A percentile compares a stretch with the other conserved stretches of the same genome.
Evolutionary conservation across 768 basidiomycete genomes (phyloP).

Genomic region (Neoboletus brunneissimus): DNA sequence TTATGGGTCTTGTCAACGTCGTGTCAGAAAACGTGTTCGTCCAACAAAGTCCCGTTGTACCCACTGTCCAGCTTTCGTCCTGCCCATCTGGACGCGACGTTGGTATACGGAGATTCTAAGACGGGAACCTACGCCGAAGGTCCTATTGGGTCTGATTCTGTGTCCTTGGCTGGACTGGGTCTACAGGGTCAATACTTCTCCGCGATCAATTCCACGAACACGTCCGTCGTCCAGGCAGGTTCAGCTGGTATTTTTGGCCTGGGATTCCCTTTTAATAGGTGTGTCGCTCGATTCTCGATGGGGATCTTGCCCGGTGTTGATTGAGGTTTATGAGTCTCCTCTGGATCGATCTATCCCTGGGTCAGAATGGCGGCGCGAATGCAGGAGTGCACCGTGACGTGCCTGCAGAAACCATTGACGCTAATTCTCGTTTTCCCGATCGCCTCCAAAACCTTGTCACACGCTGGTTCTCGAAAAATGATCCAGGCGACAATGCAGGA

Average conservation of each 20-base stretch:
- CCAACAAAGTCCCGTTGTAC: slow-evolving; percentile 44
- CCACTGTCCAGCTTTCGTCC: slow-evolving; percentile 47
- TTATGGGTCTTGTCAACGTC: slow-evolving; percentile 67
- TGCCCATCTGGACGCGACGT: slow-evolving; percentile 42
- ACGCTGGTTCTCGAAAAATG: slow-evolving; percentile 20
- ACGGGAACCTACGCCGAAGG: slow-evolving; percentile 71
- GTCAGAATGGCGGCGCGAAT: slow-evolving; percentile 7
- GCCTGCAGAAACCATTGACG: neutral
- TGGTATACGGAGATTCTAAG: slow-evolving; percentile 69
- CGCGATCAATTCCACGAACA: slow-evolving; percentile 67
- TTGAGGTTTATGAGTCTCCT: slow-evolving; percentile 38
- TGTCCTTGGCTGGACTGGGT: slow-evolving; percentile 51
- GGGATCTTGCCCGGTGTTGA: neutral
- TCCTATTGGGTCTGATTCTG: slow-evolving; percentile 55
- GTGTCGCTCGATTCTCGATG: slow-evolving; percentile 3
- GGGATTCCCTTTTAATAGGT: slow-evolving; percentile 76
- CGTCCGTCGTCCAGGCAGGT: slow-evolving; percentile 53
- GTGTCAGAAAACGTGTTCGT: slow-evolving; percentile 45
- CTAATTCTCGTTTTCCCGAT: slow-evolving; percentile 1
- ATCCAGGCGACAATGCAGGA: neutral
- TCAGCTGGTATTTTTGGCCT: slow-evolving; percentile 70
- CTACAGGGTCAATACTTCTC: slow-evolving; percentile 57
- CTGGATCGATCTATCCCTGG: slow-evolving; percentile 40
- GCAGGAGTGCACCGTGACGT: neutral
- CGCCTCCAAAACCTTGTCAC: slow-evolving; percentile 11